These are phyloP conservation scores for Penium margaritaceum DNA, from an alignment of 139 green algal species.

Conservation along the genomic window DNA sequence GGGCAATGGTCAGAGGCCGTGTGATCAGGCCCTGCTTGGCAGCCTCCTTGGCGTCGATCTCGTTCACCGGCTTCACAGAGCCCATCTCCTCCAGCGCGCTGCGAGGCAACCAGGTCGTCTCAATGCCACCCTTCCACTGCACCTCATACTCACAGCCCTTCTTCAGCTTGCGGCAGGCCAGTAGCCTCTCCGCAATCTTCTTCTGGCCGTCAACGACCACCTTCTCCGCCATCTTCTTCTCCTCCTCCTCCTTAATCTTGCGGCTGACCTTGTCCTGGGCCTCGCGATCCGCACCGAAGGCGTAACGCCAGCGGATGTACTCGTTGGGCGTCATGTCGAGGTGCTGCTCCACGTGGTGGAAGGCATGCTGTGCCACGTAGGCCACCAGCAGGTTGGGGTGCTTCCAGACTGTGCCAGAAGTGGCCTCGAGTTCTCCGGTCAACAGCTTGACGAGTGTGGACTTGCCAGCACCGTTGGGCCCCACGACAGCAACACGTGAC, in stretches of 20 bases:
- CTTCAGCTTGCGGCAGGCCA: slow-evolving; percentile 62
- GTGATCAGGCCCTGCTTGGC: slow-evolving; percentile 65
- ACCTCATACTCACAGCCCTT: slow-evolving; percentile 53
- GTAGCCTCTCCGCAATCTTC: slow-evolving; percentile 61
- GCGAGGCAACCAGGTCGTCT: slow-evolving; percentile 25
- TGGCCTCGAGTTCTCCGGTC: slow-evolving; percentile 69
- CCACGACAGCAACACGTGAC: slow-evolving; percentile 71
- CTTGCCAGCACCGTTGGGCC: slow-evolving; percentile 84
- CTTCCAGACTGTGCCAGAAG: slow-evolving; percentile 57
- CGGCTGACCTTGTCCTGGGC: slow-evolving; percentile 60
- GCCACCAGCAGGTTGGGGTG: slow-evolving; percentile 65
- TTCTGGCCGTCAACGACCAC: not conserved
- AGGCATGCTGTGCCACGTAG: slow-evolving; percentile 66
- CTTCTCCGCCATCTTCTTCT: slow-evolving; percentile 61
- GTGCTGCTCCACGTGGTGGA: slow-evolving; percentile 79
- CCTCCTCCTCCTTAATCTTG: slow-evolving; percentile 73
- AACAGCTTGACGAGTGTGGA: slow-evolving; percentile 86
- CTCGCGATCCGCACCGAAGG: slow-evolving; percentile 80
- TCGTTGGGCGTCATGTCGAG: slow-evolving; percentile 84
- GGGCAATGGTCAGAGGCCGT: slow-evolving; percentile 63
- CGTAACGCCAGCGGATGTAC: slow-evolving; percentile 92
- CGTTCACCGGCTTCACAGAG: slow-evolving; percentile 77
- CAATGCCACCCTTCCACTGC: slow-evolving; percentile 46
- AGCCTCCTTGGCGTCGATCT: slow-evolving; percentile 82
- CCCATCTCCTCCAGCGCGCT: slow-evolving; percentile 71